A percentile compares a stretch with the other conserved stretches of the same genome.
Evolutionary conservation across 352 stramenopile genomes (phyloP).

Genomic region (Pythium periplocum): DNA sequence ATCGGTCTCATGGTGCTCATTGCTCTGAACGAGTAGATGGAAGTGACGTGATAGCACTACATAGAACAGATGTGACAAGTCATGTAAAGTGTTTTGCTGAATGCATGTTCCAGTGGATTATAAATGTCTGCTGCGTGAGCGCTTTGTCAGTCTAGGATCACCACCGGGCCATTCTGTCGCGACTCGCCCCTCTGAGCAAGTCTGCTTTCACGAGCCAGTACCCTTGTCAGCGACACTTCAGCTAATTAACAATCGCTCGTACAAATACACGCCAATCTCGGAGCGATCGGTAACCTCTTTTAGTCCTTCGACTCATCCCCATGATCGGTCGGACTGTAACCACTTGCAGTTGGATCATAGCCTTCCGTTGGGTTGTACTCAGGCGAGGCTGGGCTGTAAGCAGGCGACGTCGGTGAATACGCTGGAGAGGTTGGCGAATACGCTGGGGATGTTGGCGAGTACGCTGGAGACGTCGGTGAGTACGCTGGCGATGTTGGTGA

Average conservation of each 20-base stretch:
- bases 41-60: too few species aligned
- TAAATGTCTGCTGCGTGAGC: too few species aligned
- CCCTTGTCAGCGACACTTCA: too few species aligned
- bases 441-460: conserved; percentile 84
- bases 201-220: too few species aligned
- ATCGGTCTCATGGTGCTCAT: conserved; percentile 80
- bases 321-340: conserved; percentile 63
- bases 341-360: conserved; percentile 68
- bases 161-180: too few species aligned
- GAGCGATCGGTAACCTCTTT: background rate
- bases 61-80: too few species aligned
- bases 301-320: conserved; percentile 36
- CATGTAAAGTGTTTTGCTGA: conserved; percentile 5
- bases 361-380: conserved; percentile 67
- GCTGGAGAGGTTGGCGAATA: conserved; percentile 75
- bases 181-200: too few species aligned
- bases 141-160: too few species aligned
- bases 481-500: conserved; percentile 76
- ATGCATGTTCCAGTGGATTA: background rate
- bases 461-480: conserved; percentile 87
- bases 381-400: conserved; percentile 64
- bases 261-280: too few species aligned
- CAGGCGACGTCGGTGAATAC: conserved; percentile 76
- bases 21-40: conserved; percentile 55
- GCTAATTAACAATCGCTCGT: background rate